These are phyloP conservation scores for Crithidia sp. DNA, from an alignment of 208 protist genomes.

Conservation along the genomic window DNA sequence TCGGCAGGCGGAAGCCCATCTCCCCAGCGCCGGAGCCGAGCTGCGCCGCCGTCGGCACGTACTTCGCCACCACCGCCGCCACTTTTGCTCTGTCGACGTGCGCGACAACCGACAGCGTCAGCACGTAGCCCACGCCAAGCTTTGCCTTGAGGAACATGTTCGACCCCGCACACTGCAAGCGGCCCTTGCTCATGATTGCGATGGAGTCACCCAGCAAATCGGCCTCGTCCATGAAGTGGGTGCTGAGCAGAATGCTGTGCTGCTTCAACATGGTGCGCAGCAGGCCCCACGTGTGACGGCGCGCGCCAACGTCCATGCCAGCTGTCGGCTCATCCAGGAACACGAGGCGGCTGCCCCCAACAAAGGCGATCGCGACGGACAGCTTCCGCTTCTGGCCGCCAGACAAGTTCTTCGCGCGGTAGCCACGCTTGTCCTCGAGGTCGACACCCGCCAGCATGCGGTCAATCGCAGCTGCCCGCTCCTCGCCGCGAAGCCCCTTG, in stretches of 20 bases:
- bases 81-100: constrained; percentile 32
- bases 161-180: constrained; percentile 57
- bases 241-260: constrained; percentile 80
- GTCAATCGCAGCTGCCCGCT: constrained; percentile 36
- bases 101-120: constrained; percentile 48
- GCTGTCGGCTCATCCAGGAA: constrained; percentile 93
- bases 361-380: constrained; percentile 83
- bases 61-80: constrained; percentile 8
- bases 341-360: constrained; percentile 68
- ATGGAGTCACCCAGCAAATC: constrained; percentile 93
- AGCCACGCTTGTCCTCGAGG: constrained; percentile 60
- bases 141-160: constrained; percentile 69
- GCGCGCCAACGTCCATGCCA: constrained; percentile 87
- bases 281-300: constrained; percentile 80
- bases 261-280: constrained; percentile 42
- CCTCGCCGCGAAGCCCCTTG: constrained; percentile 73
- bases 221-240: constrained; percentile 97
- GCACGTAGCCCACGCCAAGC: constrained; percentile 63
- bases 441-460: constrained; percentile 61
- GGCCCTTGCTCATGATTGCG: constrained; percentile 90
- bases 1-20: constrained; percentile 48
- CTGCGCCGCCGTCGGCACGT: constrained; percentile 38
- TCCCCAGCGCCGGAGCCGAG: constrained; percentile 45
- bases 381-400: constrained; percentile 88
- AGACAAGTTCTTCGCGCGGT: constrained; percentile 47